Evolutionary conservation across 176 grass and related monocot species (phyloP).

Genomic region (Raddia distichophylla): DNA sequence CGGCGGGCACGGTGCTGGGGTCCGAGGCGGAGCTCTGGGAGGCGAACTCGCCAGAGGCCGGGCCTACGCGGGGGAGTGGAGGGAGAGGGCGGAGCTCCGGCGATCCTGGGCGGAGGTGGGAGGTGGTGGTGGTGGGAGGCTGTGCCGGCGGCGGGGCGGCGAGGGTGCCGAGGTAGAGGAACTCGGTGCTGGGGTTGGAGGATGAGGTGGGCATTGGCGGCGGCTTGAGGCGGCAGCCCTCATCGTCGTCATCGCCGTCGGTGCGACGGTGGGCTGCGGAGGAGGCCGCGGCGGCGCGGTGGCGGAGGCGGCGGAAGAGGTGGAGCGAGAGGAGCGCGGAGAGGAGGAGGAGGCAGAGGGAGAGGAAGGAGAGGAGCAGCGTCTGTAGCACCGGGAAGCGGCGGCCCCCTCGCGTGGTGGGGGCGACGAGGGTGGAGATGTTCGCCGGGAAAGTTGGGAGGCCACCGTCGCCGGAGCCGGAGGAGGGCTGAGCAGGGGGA

Average conservation of each 20-base stretch:
- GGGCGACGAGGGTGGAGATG: conserved; percentile 51
- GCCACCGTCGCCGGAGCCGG: conserved; percentile 15
- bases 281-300: neutral
- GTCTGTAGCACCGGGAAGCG: conserved; percentile 49
- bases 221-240: conserved; percentile 59
- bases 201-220: conserved; percentile 63
- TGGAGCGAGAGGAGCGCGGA: conserved; percentile 48
- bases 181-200: conserved; percentile 59
- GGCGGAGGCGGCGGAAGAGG: conserved; percentile 51
- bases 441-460: conserved; percentile 54
- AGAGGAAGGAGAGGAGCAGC: conserved; percentile 56
- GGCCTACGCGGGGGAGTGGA: conserved; percentile 54
- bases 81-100: conserved; percentile 68
- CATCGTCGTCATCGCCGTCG: conserved; percentile 35
- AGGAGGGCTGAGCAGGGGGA: neutral
- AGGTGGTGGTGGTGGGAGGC: neutral
- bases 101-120: conserved; percentile 34
- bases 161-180: conserved; percentile 66
- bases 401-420: conserved; percentile 12
- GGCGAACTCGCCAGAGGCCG: conserved; percentile 51
- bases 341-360: conserved; percentile 50
- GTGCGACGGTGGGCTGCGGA: neutral
- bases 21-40: conserved; percentile 46
- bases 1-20: conserved; percentile 35
- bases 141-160: conserved; percentile 32